phyloP scores from a whole-genome alignment of 2,329 filamentous ascomycete genomes.

The Fusarium circinatum region DNA sequence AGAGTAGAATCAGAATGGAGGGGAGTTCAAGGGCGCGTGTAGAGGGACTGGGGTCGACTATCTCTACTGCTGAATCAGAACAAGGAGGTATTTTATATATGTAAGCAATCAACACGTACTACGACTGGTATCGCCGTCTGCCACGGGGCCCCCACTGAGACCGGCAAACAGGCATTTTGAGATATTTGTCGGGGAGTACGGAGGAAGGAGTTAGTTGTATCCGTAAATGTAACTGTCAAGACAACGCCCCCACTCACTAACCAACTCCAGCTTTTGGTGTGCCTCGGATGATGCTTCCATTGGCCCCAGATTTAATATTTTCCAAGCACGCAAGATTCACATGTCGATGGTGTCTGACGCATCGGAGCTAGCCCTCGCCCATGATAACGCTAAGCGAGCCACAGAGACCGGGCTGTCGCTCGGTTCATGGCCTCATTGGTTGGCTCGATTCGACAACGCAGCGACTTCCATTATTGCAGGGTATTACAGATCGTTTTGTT shows the following conservation, averaged over 20 bases:
- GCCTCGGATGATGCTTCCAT: neutral
- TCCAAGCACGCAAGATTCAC: slow-evolving; percentile 5
- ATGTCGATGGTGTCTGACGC: neutral
- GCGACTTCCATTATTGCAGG: neutral
- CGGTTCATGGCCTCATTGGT: slow-evolving; percentile 2
- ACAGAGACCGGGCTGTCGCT: neutral
- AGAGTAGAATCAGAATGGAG: neutral
- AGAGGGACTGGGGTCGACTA: neutral
- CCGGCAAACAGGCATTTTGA: fast-evolving
- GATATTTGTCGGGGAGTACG: neutral
- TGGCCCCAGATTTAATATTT: neutral
- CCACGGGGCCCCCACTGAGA: fast-evolving
- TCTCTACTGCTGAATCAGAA: neutral
- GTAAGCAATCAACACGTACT: neutral
- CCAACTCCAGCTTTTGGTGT: neutral
- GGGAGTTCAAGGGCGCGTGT: fast-evolving
- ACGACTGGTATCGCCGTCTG: fast-evolving
- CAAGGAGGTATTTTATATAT: neutral
- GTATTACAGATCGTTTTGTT: neutral
- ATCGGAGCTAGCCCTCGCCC: neutral
- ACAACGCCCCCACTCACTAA: neutral
- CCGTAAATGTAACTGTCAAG: neutral
- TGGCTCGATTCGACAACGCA: neutral
- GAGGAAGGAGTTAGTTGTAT: neutral
- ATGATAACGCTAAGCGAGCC: neutral